Conservation (phyloP, 768 basidiomycete genomes). For the Tylopilus subfusipes region DNA sequence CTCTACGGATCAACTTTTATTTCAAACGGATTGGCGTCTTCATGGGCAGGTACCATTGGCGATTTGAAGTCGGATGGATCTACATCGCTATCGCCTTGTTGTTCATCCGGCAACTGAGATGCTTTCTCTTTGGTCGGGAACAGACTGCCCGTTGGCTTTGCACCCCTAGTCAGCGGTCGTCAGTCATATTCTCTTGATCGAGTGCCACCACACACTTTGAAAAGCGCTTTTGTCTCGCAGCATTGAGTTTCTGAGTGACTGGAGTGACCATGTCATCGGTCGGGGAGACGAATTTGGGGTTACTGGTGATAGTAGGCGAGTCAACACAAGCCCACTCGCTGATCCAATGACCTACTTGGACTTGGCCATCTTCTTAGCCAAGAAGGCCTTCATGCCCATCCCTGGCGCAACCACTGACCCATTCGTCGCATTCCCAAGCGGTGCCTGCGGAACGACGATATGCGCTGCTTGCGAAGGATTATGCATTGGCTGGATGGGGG, state of each 20-base stretch:
- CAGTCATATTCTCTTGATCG: conserved; percentile 3
- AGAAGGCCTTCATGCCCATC: conserved; percentile 85
- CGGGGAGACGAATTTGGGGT: conserved; percentile 85
- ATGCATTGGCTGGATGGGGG: conserved; percentile 78
- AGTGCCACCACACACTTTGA: conserved; percentile 57
- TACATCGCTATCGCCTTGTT: conserved; percentile 37
- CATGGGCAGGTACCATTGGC: conserved; percentile 35
- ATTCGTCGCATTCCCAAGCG: conserved; percentile 63
- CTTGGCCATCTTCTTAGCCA: conserved; percentile 93
- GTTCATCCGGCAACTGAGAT: conserved; percentile 23
- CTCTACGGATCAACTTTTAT: conserved; percentile 2
- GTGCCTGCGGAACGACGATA: conserved; percentile 74
- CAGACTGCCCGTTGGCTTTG: conserved; percentile 58
- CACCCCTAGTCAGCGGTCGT: conserved; percentile 39
- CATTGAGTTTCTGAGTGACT: conserved; percentile 85
- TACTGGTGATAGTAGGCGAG: conserved; percentile 44
- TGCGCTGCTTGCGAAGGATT: conserved; percentile 79
- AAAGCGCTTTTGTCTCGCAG: conserved; percentile 92
- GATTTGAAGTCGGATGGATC: conserved; percentile 34
- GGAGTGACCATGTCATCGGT: conserved; percentile 96
- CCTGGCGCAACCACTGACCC: conserved; percentile 55
- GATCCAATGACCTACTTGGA: conserved; percentile 55
- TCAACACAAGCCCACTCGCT: neutral
- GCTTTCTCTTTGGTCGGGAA: conserved; percentile 45
- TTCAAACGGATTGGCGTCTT: conserved; percentile 74